Conservation (phyloP, 257 asterid genomes). For the Linaria vulgaris region DNA sequence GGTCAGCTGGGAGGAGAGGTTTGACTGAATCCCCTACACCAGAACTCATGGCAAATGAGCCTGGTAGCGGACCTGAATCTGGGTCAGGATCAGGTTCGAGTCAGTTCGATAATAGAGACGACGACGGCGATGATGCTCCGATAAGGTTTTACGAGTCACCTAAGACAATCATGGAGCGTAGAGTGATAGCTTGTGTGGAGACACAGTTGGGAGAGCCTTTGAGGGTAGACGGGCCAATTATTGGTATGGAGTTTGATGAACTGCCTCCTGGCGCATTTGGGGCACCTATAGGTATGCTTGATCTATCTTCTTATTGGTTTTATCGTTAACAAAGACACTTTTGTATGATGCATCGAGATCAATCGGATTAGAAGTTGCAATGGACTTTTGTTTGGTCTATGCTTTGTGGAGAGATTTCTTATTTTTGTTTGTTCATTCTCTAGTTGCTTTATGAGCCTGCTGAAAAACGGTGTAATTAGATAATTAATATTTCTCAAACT, state of each 20-base stretch:
- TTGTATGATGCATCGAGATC: background rate
- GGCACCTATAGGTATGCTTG: constrained; percentile 73
- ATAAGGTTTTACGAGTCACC: constrained; percentile 70
- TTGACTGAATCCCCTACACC: constrained; percentile 52
- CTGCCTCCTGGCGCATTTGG: constrained; percentile 99
- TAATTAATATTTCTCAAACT: constrained; percentile 26
- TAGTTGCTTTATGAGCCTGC: constrained; percentile 13
- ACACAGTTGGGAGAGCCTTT: constrained; percentile 91
- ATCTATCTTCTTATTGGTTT: background rate
- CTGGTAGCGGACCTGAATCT: constrained; percentile 61
- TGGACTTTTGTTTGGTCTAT: background rate
- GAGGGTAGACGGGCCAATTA: constrained; percentile 81
- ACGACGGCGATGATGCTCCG: constrained; percentile 47
- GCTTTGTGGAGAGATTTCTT: constrained; percentile 1
- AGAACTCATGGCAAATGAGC: constrained; percentile 40
- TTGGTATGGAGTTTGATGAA: constrained; percentile 93
- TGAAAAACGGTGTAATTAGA: constrained; percentile 1
- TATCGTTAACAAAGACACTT: constrained; percentile 24
- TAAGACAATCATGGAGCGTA: constrained; percentile 61
- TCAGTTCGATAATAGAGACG: constrained; percentile 69
- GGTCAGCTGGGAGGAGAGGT: constrained; percentile 47
- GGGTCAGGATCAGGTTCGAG: constrained; percentile 79
- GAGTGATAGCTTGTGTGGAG: constrained; percentile 83
- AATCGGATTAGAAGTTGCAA: background rate
- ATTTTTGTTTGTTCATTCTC: constrained; percentile 3